A percentile compares a stretch with the other conserved stretches of the same genome.
Evolutionary conservation across 2,329 filamentous ascomycete species (phyloP).

Genomic region (Monosporascus sp.): DNA sequence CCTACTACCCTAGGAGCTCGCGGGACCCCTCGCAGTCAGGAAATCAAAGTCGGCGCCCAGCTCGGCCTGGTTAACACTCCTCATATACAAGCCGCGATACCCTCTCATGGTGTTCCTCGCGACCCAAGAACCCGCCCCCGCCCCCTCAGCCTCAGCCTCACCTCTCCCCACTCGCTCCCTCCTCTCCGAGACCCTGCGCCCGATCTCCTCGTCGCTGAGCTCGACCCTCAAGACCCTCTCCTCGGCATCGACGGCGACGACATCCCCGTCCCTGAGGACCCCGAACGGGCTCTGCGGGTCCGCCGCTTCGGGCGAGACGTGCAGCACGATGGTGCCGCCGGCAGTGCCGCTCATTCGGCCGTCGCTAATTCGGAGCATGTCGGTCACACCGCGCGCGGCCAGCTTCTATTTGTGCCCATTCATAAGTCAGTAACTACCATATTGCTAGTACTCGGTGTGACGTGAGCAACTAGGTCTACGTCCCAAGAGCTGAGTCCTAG

Average conservation of each 20-base stretch:
- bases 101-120: conserved; percentile 41
- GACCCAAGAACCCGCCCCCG: conserved; percentile 27
- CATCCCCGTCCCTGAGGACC: conserved; percentile 69
- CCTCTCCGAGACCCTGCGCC: conserved; percentile 56
- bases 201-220: conserved; percentile 66
- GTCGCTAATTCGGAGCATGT: conserved; percentile 82
- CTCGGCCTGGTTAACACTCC: conserved; percentile 56
- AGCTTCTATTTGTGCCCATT: conserved; percentile 43
- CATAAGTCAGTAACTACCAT: too few species aligned
- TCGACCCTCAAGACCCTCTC: conserved; percentile 55
- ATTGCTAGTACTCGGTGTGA: too few species aligned
- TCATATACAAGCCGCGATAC: conserved; percentile 55
- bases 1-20: neutral
- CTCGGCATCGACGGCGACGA: conserved; percentile 72
- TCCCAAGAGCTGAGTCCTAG: too few species aligned
- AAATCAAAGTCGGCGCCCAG: conserved; percentile 59
- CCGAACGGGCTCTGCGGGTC: conserved; percentile 72
- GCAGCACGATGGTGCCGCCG: conserved; percentile 85
- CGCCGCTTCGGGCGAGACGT: conserved; percentile 81
- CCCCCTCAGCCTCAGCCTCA: conserved; percentile 19
- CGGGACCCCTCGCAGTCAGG: conserved; percentile 23
- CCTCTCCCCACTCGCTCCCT: conserved; percentile 32
- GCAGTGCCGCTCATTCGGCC: conserved; percentile 82
- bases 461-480: too few species aligned
- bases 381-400: conserved; percentile 67